Base-by-base conservation (phyloP, 1,284 basidiomycete genomes). In the Gomphus bonarii region DNA sequence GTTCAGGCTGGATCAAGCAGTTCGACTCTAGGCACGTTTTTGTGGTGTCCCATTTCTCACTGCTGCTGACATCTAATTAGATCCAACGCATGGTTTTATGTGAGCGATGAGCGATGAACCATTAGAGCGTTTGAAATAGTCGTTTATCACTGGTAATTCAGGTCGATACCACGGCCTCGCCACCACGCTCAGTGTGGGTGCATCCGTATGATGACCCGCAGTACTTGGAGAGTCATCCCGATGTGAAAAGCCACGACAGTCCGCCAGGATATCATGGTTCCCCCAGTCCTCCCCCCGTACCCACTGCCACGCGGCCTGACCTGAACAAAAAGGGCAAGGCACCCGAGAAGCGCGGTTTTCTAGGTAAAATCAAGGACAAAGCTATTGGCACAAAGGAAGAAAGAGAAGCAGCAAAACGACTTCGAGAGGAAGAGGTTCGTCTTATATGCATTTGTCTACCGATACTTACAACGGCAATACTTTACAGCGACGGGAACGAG, bases 121-220 rank as follows among this genome's bases (percentile, higher is more conserved):
- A 57, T 42, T 36, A 49, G 31, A 55, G 50, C 44, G 36, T n/a
- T 36, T 52, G 42, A 55, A 77, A 72, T 33, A 64, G 75, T 74
- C 46, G 70, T 64, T 22, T 6, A 50, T 35, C 48, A 50, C 49
- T 42, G 40, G 59, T 28, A 52, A 25, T 44, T 0, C 56, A 78
- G 83, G 80, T 86, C n/a, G 82, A 88, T 61, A 87, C 83, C 0
- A 73, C 69, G 53, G 76, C 78, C 3, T 72, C 68, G 3, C 85
- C 85, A n/a, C 79, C 83, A 6, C 77, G 85, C 3, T 74, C 81
- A 0, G 85, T 80, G 61, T 88, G 85, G 85, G 73, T 75, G 3
- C 83, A 88, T 64, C 85, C 85, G 1, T 80, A 79, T 60, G 80
- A 87, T 56, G 84, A 86, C 64, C 77, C 81, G 54, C 73, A 79